Base-by-base conservation (phyloP, 176 grass and related monocot species). In the Luzula sylvatica region DNA sequence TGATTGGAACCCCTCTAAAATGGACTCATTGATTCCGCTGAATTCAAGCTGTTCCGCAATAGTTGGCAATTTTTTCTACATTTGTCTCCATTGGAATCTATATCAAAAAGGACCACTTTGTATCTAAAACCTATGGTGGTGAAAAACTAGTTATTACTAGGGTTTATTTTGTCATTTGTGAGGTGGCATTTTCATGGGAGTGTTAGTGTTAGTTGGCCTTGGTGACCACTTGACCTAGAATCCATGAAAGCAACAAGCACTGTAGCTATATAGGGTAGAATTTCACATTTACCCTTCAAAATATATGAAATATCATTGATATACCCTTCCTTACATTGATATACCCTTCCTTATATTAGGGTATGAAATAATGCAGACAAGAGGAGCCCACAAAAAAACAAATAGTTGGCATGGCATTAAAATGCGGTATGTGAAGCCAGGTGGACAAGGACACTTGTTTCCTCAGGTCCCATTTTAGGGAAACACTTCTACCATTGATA, bases 401-500 rank as follows among this genome's bases (percentile, higher is more conserved):
- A 64, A 35, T 9, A 15, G 43, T 50, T 50, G 44, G 60, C 47
- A 24, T 23, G 29, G 24, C 60, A 47, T 64, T 45, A 64, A 64
- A 35, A 13, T 64, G 25, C 29, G 60, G 60, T 42, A 64, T 64
- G 15, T 49, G 3, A 49, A 35, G 22, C 58, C 23, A 47, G 60
- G n/a, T 21, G 39, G 47, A 22, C n/a, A n/a, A 64, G 15, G 9
- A 45, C 30, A 42, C 23, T 64, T 15, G 29, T 24, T 45, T 29
- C 9, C 29, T 20, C 43, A 25, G 60, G 60, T 64, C 60, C 26
- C 43, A 50, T 13, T 23, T 45, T 50, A 2, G 43, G 42, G 60
- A 64, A 64, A 64, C 60, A 64, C 16, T 61, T 35, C 57, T 27
- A 41, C 15, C 42, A 61, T 61, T 27, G 57, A 45, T 43, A 61